A percentile compares a stretch with the other conserved stretches of the same genome.
Conservation (phyloP, 108 stramenopile genomes). For the Pseudonitzschia delicatissima region DNA sequence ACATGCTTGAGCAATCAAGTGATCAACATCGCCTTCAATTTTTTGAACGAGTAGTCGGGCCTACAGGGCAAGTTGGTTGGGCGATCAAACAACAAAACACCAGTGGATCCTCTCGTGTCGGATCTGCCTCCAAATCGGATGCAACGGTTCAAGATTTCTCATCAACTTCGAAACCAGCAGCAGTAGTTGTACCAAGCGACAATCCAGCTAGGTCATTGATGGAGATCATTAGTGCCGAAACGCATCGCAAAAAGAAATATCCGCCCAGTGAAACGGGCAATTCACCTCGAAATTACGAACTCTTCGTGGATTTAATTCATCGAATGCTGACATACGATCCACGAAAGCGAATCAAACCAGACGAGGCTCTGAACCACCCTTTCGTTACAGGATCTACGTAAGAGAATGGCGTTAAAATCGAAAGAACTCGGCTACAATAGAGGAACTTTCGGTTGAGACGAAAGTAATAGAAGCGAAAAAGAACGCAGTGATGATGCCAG, state of each 20-base stretch:
- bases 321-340: conserved; percentile 89
- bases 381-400: conserved; percentile 48
- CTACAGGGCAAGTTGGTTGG: conserved; percentile 48
- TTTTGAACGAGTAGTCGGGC: conserved; percentile 54
- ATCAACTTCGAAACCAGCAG: conserved; percentile 25
- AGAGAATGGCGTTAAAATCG: not conserved
- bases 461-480: too few species aligned
- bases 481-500: too few species aligned
- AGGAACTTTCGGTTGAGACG: too few species aligned
- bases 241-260: conserved; percentile 61
- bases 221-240: conserved; percentile 72
- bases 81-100: conserved; percentile 40
- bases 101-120: conserved; percentile 21
- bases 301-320: conserved; percentile 91
- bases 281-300: conserved; percentile 72
- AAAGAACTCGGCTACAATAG: not conserved
- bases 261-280: conserved; percentile 74
- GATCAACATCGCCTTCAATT: conserved; percentile 75
- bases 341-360: conserved; percentile 70
- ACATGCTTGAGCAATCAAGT: conserved; percentile 71
- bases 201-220: conserved; percentile 66
- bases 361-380: conserved; percentile 86
- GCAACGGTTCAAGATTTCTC: conserved; percentile 14
- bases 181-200: conserved; percentile 56
- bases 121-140: conserved; percentile 14